These are phyloP conservation scores for Amanita pallidorosea DNA, from an alignment of 768 basidiomycete genomes.

Conservation along the genomic window DNA sequence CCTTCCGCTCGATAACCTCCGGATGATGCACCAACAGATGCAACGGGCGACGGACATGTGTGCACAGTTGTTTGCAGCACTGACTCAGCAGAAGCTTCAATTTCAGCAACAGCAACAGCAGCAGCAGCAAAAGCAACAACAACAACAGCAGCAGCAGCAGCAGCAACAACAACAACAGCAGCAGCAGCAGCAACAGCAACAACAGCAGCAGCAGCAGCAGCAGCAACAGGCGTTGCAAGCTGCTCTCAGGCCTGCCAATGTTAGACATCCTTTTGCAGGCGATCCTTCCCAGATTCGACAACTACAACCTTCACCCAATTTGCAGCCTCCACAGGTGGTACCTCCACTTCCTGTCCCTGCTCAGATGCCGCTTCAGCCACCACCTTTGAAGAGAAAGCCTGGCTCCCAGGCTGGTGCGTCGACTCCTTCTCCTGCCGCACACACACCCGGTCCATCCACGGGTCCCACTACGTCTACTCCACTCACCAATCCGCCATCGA, in stretches of 20 bases:
- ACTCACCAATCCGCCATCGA: constrained; percentile 25
- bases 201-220: constrained; percentile 12
- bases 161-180: constrained; percentile 8
- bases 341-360: constrained; percentile 8
- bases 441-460: constrained; percentile 20
- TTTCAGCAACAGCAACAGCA: constrained; percentile 3
- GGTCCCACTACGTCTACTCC: constrained; percentile 29
- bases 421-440: constrained; percentile 36
- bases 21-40: constrained; percentile 32
- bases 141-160: constrained; percentile 8
- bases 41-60: constrained; percentile 30
- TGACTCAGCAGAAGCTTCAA: constrained; percentile 9
- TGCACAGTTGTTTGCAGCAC: constrained; percentile 13
- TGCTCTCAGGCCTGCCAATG: neutral
- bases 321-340: constrained; percentile 4
- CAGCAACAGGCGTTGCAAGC: constrained; percentile 8
- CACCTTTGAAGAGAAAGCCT: constrained; percentile 20
- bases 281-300: neutral
- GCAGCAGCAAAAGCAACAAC: constrained; percentile 6
- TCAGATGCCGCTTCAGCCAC: constrained; percentile 13
- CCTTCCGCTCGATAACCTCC: constrained; percentile 26
- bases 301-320: constrained; percentile 3
- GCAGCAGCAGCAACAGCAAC: constrained; percentile 13
- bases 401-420: constrained; percentile 18
- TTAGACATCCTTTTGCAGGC: constrained; percentile 11